These are phyloP conservation scores for Scopulariopsis brevicaulis DNA, from an alignment of 2,329 filamentous ascomycete genomes.

Conservation along the genomic window DNA sequence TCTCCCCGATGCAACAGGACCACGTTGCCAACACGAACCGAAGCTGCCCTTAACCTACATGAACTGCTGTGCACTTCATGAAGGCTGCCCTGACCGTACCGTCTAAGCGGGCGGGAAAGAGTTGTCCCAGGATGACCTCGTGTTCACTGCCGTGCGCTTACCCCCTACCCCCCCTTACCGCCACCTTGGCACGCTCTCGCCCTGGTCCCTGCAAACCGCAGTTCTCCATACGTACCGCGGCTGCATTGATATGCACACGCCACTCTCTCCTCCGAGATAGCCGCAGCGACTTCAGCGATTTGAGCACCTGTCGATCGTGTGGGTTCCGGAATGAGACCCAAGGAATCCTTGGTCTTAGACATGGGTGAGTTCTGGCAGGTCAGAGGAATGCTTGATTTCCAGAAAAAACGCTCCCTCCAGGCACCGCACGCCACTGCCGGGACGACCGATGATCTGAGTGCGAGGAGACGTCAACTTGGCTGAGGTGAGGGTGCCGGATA, in stretches of 20 bases:
- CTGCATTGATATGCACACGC: neutral
- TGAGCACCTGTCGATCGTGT: neutral
- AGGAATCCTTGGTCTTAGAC: neutral
- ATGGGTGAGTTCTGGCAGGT: neutral
- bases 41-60: neutral
- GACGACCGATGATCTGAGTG: neutral
- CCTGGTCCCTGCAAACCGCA: neutral
- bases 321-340: neutral
- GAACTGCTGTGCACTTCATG: no score
- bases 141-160: neutral
- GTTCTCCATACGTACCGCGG: neutral
- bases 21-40: neutral
- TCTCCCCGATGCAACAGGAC: neutral
- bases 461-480: neutral
- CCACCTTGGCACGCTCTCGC: neutral
- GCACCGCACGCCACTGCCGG: neutral
- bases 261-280: neutral
- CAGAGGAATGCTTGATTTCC: neutral
- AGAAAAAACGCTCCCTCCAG: neutral
- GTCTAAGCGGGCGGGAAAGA: neutral
- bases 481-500: neutral
- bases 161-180: neutral
- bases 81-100: neutral
- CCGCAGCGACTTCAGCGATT: neutral
- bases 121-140: neutral